Evolutionary conservation across 768 basidiomycete species (phyloP).

Genomic region (Mycena filopes): DNA sequence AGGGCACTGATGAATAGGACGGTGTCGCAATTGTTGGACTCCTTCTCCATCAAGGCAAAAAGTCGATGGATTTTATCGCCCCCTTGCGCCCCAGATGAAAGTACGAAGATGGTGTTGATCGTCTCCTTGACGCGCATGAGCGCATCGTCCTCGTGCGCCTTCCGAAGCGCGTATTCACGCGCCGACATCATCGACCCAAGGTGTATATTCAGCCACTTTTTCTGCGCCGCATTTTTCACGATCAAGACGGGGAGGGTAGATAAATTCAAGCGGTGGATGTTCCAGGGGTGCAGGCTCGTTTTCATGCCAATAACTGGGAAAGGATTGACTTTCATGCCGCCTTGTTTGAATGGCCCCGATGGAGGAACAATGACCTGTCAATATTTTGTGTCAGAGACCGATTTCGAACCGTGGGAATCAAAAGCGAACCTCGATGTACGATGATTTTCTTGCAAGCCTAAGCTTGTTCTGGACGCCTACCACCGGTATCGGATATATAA

Average conservation of each 20-base stretch:
- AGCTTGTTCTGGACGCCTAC: constrained; percentile 5
- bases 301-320: constrained; percentile 38
- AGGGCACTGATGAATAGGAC: constrained; percentile 59
- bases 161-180: constrained; percentile 46
- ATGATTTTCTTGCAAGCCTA: constrained; percentile 22
- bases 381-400: constrained; percentile 25
- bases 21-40: constrained; percentile 42
- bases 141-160: constrained; percentile 47
- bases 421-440: constrained; percentile 43
- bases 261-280: constrained; percentile 48
- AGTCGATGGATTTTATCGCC: too few relatives aligned
- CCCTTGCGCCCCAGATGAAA: constrained; percentile 35
- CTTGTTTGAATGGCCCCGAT: constrained; percentile 35
- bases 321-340: constrained; percentile 32
- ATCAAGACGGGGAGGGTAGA: constrained; percentile 43
- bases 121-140: constrained; percentile 46
- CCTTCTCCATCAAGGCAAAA: constrained; percentile 25
- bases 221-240: constrained; percentile 12
- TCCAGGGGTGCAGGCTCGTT: constrained; percentile 38
- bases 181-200: constrained; percentile 15
- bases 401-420: too few relatives aligned
- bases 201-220: constrained; percentile 46
- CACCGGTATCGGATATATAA: constrained; percentile 19
- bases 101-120: constrained; percentile 41
- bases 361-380: constrained; percentile 31